phyloP scores from a whole-genome alignment of 2,329 filamentous ascomycete genomes.

The Paracoccidioides brasiliensis region DNA sequence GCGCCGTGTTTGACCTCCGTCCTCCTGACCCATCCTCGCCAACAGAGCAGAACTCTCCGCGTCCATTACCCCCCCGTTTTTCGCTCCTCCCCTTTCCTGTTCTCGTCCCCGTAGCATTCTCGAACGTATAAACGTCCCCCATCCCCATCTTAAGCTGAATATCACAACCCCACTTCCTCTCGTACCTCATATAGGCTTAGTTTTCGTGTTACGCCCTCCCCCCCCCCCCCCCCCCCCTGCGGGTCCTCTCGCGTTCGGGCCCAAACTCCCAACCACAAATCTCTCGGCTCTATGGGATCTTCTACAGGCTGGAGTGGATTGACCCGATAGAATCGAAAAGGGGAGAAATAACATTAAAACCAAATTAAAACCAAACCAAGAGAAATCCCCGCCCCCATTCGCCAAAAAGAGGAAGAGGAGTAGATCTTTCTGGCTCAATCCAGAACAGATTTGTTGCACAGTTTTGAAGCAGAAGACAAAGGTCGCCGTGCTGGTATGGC shows the following conservation, averaged over 20 bases:
- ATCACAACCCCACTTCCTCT: neutral
- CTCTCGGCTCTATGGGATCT: neutral
- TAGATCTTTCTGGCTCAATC: conserved; percentile 3
- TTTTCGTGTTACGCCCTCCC: neutral
- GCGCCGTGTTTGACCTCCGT: neutral
- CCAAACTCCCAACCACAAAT: neutral
- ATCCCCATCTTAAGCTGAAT: neutral
- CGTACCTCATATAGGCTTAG: neutral
- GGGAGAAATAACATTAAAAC: neutral
- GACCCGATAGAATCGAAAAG: neutral
- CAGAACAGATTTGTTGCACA: conserved; percentile 1
- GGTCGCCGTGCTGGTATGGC: conserved; percentile 22
- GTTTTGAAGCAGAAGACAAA: conserved; percentile 5
- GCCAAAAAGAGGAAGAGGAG: neutral
- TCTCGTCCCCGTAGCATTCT: neutral
- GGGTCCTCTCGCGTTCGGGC: neutral
- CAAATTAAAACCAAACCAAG: neutral
- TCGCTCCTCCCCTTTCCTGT: neutral
- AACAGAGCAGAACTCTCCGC: neutral
- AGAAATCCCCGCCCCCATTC: neutral
- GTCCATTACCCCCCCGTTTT: neutral
- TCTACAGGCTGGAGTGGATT: neutral
- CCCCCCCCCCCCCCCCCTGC: too few species aligned
- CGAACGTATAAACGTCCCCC: neutral
- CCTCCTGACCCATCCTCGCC: neutral